Conservation (phyloP, 306 rosid species). For the Prunus mira region DNA sequence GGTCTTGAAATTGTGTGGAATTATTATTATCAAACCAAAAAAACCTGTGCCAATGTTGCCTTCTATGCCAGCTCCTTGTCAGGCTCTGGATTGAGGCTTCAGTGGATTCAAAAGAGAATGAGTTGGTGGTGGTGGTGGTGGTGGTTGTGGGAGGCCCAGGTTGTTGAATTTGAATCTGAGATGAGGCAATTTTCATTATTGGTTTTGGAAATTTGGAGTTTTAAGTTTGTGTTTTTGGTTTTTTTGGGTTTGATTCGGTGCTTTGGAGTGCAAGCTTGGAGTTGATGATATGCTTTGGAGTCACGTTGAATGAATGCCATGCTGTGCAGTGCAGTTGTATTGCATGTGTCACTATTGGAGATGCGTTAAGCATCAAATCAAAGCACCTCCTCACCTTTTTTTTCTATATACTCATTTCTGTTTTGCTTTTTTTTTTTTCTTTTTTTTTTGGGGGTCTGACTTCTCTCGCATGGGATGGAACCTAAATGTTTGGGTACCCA, state of each 20-base stretch:
- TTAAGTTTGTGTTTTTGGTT: background rate
- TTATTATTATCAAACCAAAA: slow-evolving; percentile 3
- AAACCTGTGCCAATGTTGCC: slow-evolving; percentile 42
- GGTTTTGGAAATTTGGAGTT: background rate
- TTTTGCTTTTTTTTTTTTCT: no score
- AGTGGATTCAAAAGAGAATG: slow-evolving; percentile 31
- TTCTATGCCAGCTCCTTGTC: slow-evolving; percentile 47
- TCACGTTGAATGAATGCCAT: no score
- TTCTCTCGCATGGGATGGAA: no score
- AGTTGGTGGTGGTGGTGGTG: background rate
- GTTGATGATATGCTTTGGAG: no score
- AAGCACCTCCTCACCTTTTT: no score
- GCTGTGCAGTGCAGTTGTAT: no score
- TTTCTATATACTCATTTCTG: no score
- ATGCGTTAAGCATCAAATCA: no score
- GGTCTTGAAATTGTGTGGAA: slow-evolving; percentile 17
- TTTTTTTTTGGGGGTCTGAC: no score
- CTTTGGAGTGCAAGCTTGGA: no score
- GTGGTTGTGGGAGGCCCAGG: slow-evolving; percentile 20
- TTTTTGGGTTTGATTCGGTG: background rate
- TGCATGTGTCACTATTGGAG: no score
- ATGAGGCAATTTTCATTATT: slow-evolving; percentile 28
- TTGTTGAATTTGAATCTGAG: slow-evolving; percentile 22
- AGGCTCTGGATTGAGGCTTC: slow-evolving; percentile 42
- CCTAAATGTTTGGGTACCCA: no score